Evolutionary conservation across 2,329 filamentous ascomycete species (phyloP), one percentile per base, ranked within the genome.

Genomic region (Nemania abortiva): DNA sequence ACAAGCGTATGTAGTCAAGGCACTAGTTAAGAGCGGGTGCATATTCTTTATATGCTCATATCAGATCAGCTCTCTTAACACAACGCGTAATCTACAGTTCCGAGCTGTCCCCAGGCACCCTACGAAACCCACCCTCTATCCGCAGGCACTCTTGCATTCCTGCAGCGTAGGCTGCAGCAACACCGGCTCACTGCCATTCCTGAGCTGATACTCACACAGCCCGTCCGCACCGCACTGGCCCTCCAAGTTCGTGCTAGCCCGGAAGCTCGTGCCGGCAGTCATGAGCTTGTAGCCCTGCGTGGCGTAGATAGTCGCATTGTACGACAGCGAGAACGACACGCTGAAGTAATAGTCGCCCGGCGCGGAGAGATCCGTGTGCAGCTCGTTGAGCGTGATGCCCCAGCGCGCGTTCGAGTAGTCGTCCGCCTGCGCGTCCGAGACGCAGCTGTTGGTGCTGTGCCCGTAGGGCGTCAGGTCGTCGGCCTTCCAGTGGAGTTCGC

Each of bases 91-190:
- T n/a, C 53, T 29, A 62, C 39, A 22, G 1, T 34, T 10, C 7
- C n/a, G 15, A 52, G 18, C 20, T 24, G 29, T 34, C 31, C n/a
- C 37, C 13, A 42, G 20, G 34, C 7, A 13, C 18, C 53, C 13
- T 15, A 1, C 15, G n/a, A 4, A 15, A 34, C n/a, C 5, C 31
- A 34, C 11, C 31, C n/a, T 56, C 42, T 69, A 72, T 27, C 70
- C 70, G 31, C 72, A 75, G 56, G 71, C 72, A 13, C 29, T 59
- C 58, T 65, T 72, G 53, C 74, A 75, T 49, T 75, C 72, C 56
- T 69, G 47, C 57, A 75, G 54, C 0, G 63, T 69, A 2, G 74
- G 70, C 58, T 74, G 74, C 20, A 73, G 39, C 62, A 71, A 60
- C 47, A 69, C 63, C 39, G 71, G 73, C 39, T 56, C 13, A 2